Percentiles rank a stretch among this genome's conserved stretches.
Evolutionary conservation across 1,284 basidiomycete species (phyloP).

Genomic region (Apiotrichum gamsii): DNA sequence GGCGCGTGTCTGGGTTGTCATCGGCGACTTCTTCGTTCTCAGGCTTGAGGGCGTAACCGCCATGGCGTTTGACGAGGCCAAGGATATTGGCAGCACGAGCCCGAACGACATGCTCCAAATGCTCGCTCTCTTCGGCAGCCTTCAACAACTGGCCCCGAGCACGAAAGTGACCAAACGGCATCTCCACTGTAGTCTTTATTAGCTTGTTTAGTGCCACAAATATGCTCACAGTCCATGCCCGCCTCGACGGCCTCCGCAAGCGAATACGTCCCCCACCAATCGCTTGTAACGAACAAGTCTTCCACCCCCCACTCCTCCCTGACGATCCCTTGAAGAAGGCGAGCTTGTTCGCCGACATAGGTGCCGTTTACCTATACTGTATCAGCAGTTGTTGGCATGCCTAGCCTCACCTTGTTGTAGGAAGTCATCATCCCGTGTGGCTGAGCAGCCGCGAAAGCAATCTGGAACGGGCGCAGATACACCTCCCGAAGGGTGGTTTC

Average conservation of each 20-base stretch:
- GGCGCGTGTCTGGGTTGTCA: slow-evolving; percentile 14
- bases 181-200: no score
- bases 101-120: slow-evolving; percentile 10
- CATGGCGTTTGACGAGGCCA: slow-evolving; percentile 22
- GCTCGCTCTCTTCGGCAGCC: no score
- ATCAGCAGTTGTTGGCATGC: slow-evolving; percentile 44
- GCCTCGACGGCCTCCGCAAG: slow-evolving; percentile 61
- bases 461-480: slow-evolving; percentile 71
- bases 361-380: slow-evolving; percentile 57
- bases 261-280: slow-evolving; percentile 58
- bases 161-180: no score
- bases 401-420: slow-evolving; percentile 43
- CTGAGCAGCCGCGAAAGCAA: slow-evolving; percentile 58
- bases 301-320: slow-evolving; percentile 62
- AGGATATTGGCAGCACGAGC: slow-evolving; percentile 38
- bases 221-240: slow-evolving; percentile 52
- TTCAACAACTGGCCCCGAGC: no score
- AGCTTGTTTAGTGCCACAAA: no score
- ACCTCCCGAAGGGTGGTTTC: slow-evolving; percentile 67
- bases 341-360: slow-evolving; percentile 67
- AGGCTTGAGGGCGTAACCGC: slow-evolving; percentile 15
- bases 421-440: slow-evolving; percentile 46
- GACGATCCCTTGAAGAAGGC: slow-evolving; percentile 35
- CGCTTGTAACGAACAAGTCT: slow-evolving; percentile 56
- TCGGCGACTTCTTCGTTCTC: slow-evolving; percentile 18